Evolutionary conservation across 2,329 filamentous ascomycete genomes (phyloP).

Genomic region (Diaporthe sp.): DNA sequence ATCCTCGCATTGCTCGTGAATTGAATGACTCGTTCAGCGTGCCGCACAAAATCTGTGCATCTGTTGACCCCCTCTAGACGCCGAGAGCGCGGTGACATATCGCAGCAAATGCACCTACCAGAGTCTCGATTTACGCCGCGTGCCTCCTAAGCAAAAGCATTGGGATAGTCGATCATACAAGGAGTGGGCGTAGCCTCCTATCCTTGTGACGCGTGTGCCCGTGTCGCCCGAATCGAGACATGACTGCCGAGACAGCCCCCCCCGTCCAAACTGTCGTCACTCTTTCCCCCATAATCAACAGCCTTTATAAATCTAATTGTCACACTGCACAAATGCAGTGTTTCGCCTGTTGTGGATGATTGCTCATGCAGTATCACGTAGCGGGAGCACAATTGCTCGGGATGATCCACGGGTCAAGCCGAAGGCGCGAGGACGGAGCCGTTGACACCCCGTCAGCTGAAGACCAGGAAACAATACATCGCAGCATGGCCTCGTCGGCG

Average conservation of each 20-base stretch:
- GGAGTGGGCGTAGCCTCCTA: not conserved
- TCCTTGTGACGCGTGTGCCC: not conserved
- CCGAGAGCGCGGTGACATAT: not conserved
- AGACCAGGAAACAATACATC: not conserved
- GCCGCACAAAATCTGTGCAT: not conserved
- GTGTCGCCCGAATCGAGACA: not conserved
- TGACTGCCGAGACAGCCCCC: not conserved
- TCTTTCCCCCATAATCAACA: not conserved
- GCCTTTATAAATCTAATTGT: not conserved
- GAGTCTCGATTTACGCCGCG: not conserved
- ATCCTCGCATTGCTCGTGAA: not conserved
- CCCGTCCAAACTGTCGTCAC: not conserved
- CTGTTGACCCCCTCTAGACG: not conserved
- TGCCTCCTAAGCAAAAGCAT: too few relatives aligned
- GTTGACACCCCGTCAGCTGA: not conserved
- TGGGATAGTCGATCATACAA: not conserved
- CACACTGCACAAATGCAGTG: not conserved
- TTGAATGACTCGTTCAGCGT: not conserved
- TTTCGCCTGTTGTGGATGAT: not conserved
- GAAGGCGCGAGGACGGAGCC: not conserved
- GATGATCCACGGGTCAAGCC: not conserved
- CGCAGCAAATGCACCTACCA: not conserved
- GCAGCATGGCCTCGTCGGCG: not conserved
- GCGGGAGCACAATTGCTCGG: slow-evolving; percentile 1
- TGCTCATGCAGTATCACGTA: not conserved